phyloP scores from a whole-genome alignment of 192 early-diverging fungal genomes.

The Geranomyces michiganensis region DNA sequence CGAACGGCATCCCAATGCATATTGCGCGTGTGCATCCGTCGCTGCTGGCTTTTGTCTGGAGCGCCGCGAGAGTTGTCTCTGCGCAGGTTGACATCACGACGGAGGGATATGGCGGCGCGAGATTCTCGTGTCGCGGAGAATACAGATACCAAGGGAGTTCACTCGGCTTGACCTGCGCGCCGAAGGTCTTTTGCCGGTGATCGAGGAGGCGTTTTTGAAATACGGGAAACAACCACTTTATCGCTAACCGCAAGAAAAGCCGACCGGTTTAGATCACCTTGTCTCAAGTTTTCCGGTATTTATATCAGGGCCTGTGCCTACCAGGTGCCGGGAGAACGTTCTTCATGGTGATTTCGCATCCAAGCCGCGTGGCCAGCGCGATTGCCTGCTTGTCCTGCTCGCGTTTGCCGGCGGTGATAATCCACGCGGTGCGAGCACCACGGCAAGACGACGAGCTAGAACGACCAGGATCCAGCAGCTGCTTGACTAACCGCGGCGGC shows the following conservation, averaged over 20 bases:
- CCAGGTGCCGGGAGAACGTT: conserved; percentile 25
- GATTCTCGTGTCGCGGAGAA: conserved; percentile 21
- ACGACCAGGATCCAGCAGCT: too few relatives aligned
- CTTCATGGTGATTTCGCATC: conserved; percentile 13
- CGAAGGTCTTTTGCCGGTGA: conserved; percentile 10
- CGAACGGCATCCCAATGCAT: conserved; percentile 26
- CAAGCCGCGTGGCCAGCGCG: conserved; percentile 13
- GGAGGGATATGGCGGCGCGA: conserved; percentile 23
- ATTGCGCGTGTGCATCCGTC: not conserved
- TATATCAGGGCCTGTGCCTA: not conserved
- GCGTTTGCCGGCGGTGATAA: conserved; percentile 26
- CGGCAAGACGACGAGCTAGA: too few relatives aligned
- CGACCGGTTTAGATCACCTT: not conserved
- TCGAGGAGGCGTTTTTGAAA: conserved; percentile 36
- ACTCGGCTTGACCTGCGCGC: not conserved
- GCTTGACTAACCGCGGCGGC: too few relatives aligned
- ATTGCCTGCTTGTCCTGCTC: conserved; percentile 30
- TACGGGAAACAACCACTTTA: conserved; percentile 39
- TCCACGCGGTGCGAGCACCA: conserved; percentile 27
- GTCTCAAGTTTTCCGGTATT: not conserved
- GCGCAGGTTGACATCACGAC: conserved; percentile 23
- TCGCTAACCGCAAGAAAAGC: conserved; percentile 5
- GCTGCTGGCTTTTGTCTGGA: conserved; percentile 23
- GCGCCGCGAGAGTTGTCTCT: conserved; percentile 30
- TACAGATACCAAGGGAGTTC: conserved; percentile 33